Conservation (phyloP, 305 asterid species). For the Lippia alba region DNA sequence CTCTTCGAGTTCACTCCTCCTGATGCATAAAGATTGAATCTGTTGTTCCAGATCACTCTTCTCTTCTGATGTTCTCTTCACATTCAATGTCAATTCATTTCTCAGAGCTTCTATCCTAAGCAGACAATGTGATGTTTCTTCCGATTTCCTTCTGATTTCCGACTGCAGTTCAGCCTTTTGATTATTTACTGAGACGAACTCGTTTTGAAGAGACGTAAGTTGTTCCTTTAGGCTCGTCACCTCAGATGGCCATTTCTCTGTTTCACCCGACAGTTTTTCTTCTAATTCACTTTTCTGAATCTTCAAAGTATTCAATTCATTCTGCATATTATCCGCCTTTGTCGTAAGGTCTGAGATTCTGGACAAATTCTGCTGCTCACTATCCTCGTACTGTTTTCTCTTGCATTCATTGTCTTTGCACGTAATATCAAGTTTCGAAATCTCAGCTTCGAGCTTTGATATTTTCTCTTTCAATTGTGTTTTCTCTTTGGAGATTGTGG, state of each 20-base stretch:
- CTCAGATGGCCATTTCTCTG: slow-evolving; percentile 38
- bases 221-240: slow-evolving; percentile 40
- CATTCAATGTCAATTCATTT: slow-evolving; percentile 38
- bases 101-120: slow-evolving; percentile 42
- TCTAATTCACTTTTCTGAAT: slow-evolving; percentile 46
- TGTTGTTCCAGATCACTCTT: slow-evolving; percentile 42
- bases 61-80: slow-evolving; percentile 32
- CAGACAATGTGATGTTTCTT: slow-evolving; percentile 41
- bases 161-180: slow-evolving; percentile 43
- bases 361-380: slow-evolving; percentile 37
- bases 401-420: slow-evolving; percentile 42
- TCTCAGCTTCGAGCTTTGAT: slow-evolving; percentile 43
- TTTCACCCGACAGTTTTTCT: slow-evolving; percentile 31
- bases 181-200: slow-evolving; percentile 38
- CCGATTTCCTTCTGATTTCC: slow-evolving; percentile 39
- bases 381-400: slow-evolving; percentile 32
- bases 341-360: slow-evolving; percentile 38
- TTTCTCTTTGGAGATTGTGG: slow-evolving; percentile 38
- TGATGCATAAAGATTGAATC: slow-evolving; percentile 39
- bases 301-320: slow-evolving; percentile 40
- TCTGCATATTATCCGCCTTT: slow-evolving; percentile 31
- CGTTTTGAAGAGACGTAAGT: slow-evolving; percentile 39
- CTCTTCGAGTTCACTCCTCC: slow-evolving; percentile 50
- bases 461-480: slow-evolving; percentile 44
- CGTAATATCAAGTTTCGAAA: slow-evolving; percentile 39